Conservation (phyloP, 1,284 basidiomycete species). For the Volvariella surrecta region DNA sequence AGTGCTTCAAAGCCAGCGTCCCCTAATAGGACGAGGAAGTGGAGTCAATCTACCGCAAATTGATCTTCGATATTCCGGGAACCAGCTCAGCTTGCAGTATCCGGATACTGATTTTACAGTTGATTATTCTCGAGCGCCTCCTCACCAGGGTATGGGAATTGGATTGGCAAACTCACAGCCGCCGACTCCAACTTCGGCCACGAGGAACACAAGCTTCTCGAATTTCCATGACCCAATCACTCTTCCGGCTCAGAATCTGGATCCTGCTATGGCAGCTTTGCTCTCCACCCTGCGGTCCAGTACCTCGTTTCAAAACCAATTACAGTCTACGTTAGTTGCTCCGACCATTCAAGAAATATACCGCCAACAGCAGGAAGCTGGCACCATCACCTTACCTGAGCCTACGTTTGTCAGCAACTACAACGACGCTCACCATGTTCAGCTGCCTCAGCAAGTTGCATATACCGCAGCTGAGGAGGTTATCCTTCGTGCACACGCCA, state of each 20-base stretch:
- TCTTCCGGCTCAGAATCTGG: constrained; percentile 14
- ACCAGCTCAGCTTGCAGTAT: not conserved
- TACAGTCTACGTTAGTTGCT: not conserved
- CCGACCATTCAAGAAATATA: constrained; percentile 6
- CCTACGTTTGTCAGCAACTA: not conserved
- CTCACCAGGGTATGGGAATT: constrained; percentile 2
- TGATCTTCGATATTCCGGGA: not conserved
- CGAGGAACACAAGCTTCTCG: not conserved
- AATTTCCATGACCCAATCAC: constrained; percentile 7
- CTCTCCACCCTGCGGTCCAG: constrained; percentile 27
- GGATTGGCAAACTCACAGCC: constrained; percentile 1
- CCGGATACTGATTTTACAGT: constrained; percentile 18
- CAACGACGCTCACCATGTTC: not conserved
- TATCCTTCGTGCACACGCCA: too few species aligned
- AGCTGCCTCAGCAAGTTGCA: constrained; percentile 29
- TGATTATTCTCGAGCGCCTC: constrained; percentile 27
- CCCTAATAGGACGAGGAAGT: constrained; percentile 1
- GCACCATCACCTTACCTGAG: not conserved
- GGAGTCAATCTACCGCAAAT: not conserved
- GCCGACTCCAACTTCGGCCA: constrained; percentile 1
- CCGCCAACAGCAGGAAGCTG: constrained; percentile 7
- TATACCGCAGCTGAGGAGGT: constrained; percentile 49
- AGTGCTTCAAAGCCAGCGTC: constrained; percentile 2
- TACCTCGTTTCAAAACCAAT: constrained; percentile 15
- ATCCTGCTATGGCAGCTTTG: constrained; percentile 29